Evolutionary conservation across 345 rosid species (phyloP).

Genomic region (Excoecaria cochinchinensis): DNA sequence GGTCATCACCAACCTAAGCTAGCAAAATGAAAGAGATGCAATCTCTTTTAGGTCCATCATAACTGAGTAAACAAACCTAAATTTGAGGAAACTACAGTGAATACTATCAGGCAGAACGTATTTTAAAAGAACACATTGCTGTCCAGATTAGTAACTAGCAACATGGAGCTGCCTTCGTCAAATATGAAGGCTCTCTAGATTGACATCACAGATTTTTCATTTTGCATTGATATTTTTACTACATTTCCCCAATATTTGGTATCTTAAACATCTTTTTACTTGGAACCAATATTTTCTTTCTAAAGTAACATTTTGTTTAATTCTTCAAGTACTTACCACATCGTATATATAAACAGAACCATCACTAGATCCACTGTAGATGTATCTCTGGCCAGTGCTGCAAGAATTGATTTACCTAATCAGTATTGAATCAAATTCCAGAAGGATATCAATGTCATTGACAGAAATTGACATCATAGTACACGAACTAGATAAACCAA

Average conservation of each 20-base stretch:
- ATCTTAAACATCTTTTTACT: neutral
- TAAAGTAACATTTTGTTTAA: neutral
- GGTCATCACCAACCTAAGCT: neutral
- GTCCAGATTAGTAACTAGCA: neutral
- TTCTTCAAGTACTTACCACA: constrained; percentile 36
- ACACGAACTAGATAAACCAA: neutral
- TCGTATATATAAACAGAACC: constrained; percentile 52
- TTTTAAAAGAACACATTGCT: neutral
- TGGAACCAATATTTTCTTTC: too few relatives aligned
- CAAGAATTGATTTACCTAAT: constrained; percentile 21
- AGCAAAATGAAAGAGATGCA: neutral
- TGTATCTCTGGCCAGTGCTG: constrained; percentile 75
- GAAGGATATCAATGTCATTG: neutral
- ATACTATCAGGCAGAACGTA: neutral
- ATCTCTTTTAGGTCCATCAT: too few relatives aligned
- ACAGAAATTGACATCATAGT: neutral
- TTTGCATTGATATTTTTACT: neutral
- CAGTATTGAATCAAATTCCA: neutral
- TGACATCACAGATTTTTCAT: neutral
- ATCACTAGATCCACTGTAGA: constrained; percentile 64
- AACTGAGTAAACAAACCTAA: neutral
- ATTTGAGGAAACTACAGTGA: neutral
- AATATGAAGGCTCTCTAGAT: neutral
- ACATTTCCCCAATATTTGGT: neutral
- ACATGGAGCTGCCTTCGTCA: neutral